Conservation (phyloP, 202 grass and related monocot species). For the Musa balbisiana region DNA sequence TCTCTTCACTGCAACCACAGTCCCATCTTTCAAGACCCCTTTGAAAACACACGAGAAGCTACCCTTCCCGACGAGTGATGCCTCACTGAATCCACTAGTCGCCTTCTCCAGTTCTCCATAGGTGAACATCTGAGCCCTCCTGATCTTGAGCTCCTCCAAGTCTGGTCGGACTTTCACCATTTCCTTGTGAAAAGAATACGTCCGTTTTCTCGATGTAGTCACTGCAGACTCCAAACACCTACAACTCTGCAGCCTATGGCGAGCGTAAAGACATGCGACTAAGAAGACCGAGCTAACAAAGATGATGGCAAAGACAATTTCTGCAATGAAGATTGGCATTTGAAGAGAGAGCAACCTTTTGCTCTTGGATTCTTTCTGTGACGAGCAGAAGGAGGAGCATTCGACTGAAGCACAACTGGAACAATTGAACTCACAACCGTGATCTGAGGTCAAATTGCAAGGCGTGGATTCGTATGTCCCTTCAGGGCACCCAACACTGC, state of each 20-base stretch:
- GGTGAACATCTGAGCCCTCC: conserved; percentile 70
- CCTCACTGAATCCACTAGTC: conserved; percentile 64
- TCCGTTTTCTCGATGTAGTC: conserved; percentile 43
- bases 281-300: conserved; percentile 50
- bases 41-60: conserved; percentile 98
- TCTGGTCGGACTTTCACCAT: conserved; percentile 65
- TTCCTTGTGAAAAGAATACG: conserved; percentile 83
- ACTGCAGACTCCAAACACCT: conserved; percentile 56
- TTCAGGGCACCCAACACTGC: conserved; percentile 59
- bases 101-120: conserved; percentile 87
- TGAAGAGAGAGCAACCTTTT: conserved; percentile 58
- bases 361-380: conserved; percentile 38
- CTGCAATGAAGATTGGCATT: conserved; percentile 78
- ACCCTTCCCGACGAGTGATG: conserved; percentile 78
- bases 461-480: conserved; percentile 41
- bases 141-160: conserved; percentile 81
- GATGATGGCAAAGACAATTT: conserved; percentile 70
- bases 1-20: conserved; percentile 85
- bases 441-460: conserved; percentile 68
- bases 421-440: conserved; percentile 62
- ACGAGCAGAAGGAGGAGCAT: conserved; percentile 49
- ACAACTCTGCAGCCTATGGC: conserved; percentile 57
- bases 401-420: conserved; percentile 50
- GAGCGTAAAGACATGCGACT: conserved; percentile 62
- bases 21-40: conserved; percentile 76